Percentiles rank a stretch among this genome's conserved stretches.
These are phyloP conservation scores for Thozetella sp. DNA, from an alignment of 495 filamentous ascomycete species.

Conservation along the genomic window DNA sequence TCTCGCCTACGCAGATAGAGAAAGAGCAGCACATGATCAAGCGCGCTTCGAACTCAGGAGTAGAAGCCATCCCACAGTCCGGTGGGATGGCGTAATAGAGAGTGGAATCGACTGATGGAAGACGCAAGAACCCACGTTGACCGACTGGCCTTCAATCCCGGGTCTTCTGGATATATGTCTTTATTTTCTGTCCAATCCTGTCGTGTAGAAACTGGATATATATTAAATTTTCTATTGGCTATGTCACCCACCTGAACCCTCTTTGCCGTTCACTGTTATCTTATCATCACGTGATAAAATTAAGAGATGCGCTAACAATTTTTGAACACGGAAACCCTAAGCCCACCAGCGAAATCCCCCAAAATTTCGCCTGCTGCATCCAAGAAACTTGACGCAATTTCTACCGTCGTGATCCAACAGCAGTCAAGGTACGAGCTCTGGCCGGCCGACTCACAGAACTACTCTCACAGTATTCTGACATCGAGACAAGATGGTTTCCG, in stretches of 20 bases:
- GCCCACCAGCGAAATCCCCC: slow-evolving; percentile 1
- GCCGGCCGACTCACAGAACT: slow-evolving; percentile 3
- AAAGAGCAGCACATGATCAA: background rate
- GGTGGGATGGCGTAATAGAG: background rate
- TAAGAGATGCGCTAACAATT: background rate
- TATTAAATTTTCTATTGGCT: too few species aligned
- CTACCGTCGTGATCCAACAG: background rate
- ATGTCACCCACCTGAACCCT: too few species aligned
- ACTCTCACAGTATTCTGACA: slow-evolving; percentile 29
- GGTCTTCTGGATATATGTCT: too few species aligned
- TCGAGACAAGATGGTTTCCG: slow-evolving; percentile 82
- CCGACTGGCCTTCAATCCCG: background rate
- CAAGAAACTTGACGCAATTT: slow-evolving; percentile 1
- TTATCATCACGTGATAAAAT: background rate
- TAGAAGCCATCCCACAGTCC: too few species aligned
- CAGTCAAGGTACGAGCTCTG: slow-evolving; percentile 45
- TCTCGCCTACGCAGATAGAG: background rate
- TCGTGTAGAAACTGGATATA: too few species aligned
- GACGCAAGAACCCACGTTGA: background rate
- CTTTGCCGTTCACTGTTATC: background rate
- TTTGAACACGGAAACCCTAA: background rate
- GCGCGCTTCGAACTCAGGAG: background rate
- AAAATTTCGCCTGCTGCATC: slow-evolving; percentile 2
- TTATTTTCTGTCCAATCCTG: too few species aligned
- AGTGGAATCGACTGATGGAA: background rate